Evolutionary conservation across 2,329 filamentous ascomycete species (phyloP).

Genomic region (Sclerotinia subarctica): DNA sequence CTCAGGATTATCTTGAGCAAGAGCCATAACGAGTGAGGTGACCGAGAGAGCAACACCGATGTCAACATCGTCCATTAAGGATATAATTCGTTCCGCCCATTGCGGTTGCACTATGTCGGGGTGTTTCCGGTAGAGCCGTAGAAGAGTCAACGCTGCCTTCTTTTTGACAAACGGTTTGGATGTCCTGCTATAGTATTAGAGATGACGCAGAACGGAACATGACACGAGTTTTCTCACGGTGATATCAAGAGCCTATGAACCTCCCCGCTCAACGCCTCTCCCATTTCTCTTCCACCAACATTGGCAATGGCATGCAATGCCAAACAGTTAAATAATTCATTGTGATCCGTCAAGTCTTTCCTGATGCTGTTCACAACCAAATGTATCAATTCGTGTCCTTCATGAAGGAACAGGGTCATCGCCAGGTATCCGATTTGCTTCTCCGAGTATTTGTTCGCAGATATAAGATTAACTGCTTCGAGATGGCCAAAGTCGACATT

Average conservation of each 20-base stretch:
- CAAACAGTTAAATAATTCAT: constrained; percentile 96
- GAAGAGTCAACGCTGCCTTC: constrained; percentile 90
- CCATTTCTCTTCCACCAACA: constrained; percentile 94
- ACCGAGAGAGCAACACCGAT: constrained; percentile 93
- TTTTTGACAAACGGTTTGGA: constrained; percentile 99
- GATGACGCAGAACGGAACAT: background rate
- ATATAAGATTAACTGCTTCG: constrained; percentile 96
- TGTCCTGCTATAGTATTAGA: constrained; percentile 45
- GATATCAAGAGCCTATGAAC: constrained; percentile 93
- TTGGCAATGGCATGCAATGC: constrained; percentile 97
- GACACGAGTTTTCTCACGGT: constrained; percentile 61
- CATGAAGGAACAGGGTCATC: constrained; percentile 94
- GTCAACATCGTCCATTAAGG: constrained; percentile 96
- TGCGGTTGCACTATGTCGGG: constrained; percentile 91
- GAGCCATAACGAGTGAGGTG: constrained; percentile 89
- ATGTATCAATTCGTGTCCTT: constrained; percentile 93
- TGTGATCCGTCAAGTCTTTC: constrained; percentile 90
- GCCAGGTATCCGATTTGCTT: constrained; percentile 99
- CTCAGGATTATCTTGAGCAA: constrained; percentile 91
- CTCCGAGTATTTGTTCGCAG: constrained; percentile 94
- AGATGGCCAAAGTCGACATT: constrained; percentile 98
- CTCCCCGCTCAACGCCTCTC: constrained; percentile 85
- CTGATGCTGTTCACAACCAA: constrained; percentile 97
- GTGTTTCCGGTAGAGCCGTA: constrained; percentile 91
- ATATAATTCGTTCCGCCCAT: constrained; percentile 97